Conservation (phyloP, 176 grass and related monocot species). For the Carex myosuroides region DNA sequence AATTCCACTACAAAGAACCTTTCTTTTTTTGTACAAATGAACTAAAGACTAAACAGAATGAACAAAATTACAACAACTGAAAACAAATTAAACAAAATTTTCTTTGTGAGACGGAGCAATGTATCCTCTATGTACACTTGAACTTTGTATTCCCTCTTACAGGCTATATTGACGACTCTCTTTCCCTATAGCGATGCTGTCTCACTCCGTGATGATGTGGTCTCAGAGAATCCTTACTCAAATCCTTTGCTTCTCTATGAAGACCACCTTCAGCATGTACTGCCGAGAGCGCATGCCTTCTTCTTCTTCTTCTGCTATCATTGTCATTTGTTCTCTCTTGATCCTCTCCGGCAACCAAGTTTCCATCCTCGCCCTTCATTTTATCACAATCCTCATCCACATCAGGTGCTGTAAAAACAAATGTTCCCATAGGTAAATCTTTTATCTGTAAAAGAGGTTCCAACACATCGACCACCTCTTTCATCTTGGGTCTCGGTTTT, state of each 20-base stretch:
- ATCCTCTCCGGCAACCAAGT: background rate
- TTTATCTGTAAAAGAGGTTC: constrained; percentile 65
- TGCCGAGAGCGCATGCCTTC: constrained; percentile 41
- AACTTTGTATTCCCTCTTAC: background rate
- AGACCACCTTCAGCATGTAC: constrained; percentile 58
- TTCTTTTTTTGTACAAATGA: background rate
- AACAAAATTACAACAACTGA: background rate
- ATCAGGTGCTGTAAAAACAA: constrained; percentile 49
- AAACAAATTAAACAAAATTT: background rate
- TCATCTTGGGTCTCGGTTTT: constrained; percentile 55
- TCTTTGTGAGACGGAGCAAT: background rate
- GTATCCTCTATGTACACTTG: constrained; percentile 11
- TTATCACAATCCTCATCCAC: background rate
- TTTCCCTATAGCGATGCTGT: constrained; percentile 27
- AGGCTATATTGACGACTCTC: constrained; percentile 8
- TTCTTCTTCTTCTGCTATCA: constrained; percentile 24
- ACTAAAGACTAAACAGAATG: background rate
- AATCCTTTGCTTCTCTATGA: constrained; percentile 19
- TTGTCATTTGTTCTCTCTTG: constrained; percentile 11
- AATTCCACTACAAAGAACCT: constrained; percentile 1
- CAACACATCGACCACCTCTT: constrained; percentile 60
- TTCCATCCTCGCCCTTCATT: background rate
- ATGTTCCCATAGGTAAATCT: constrained; percentile 54
- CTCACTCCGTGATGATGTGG: constrained; percentile 21
- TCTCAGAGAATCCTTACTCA: constrained; percentile 30